Conservation (phyloP, 345 rosid species). For the Melastoma malabathricum region DNA sequence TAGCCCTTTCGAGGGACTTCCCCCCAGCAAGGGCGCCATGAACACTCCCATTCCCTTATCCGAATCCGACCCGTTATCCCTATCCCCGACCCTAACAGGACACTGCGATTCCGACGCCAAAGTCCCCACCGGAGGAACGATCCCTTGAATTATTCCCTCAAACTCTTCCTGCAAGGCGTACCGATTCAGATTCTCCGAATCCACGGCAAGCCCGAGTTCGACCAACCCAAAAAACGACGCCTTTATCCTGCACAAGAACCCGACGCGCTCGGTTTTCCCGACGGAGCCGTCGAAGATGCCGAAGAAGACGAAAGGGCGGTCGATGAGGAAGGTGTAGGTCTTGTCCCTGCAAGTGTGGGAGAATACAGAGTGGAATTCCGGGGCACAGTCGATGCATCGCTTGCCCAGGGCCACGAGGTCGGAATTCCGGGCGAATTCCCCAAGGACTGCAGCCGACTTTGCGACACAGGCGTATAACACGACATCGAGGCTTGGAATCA, state of each 20-base stretch:
- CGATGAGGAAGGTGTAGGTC: constrained; percentile 51
- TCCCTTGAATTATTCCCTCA: constrained; percentile 35
- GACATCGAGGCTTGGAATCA: constrained; percentile 38
- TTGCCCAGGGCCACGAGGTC: constrained; percentile 41
- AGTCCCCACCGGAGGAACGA: constrained; percentile 34
- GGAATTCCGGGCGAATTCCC: constrained; percentile 40
- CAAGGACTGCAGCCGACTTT: constrained; percentile 43
- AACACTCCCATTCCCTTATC: constrained; percentile 23
- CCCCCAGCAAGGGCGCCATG: constrained; percentile 38
- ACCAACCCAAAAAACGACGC: constrained; percentile 27
- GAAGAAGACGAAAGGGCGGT: constrained; percentile 47
- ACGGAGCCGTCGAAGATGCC: constrained; percentile 31
- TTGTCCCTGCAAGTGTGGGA: constrained; percentile 44
- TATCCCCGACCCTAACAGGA: constrained; percentile 11
- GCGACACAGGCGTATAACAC: constrained; percentile 59
- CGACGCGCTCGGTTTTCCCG: constrained; percentile 29
- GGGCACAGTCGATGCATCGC: constrained; percentile 53
- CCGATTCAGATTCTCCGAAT: constrained; percentile 16
- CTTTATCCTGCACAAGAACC: constrained; percentile 47
- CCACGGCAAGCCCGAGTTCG: constrained; percentile 13
- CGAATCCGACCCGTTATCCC: constrained; percentile 33
- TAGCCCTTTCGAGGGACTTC: constrained; percentile 34
- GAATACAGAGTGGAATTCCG: constrained; percentile 57
- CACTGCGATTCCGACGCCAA: constrained; percentile 20
- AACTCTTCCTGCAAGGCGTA: constrained; percentile 42